Evolutionary conservation across 768 basidiomycete genomes (phyloP), one percentile per base, ranked within the genome.

Genomic region (Paxillus ammoniavirescens): DNA sequence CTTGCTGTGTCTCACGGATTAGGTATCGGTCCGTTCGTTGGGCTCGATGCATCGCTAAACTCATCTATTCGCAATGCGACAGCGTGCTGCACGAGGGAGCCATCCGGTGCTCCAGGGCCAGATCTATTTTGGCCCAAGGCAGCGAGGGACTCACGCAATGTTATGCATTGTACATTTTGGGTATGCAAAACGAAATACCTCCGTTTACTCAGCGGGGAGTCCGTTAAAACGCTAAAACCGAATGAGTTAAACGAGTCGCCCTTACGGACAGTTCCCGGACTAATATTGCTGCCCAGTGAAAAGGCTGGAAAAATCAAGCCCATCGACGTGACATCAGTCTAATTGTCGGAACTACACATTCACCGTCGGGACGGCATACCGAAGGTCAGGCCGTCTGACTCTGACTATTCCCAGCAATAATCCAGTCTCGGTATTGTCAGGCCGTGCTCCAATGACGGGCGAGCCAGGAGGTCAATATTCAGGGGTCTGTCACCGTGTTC

Each of bases 211-310:
- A 50, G 59, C 47, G 54, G 63, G 57, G 55, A 54, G 15, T 57
- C 50, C 52, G 65, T 59, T 56, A 72, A 71, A 70, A 71, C 62
- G 62, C 43, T 60, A 60, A 73, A 70, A 69, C 67, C 23, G 48
- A 66, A 68, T 69, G 65, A 72, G 70, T 62, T 64, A 73, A 73
- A 66, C 58, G 52, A 52, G 59, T 57, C 55, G 55, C 65, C 60
- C 52, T 61, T 61, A 51, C 58, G 65, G 61, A 42, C 48, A 42
- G 42, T 46, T 58, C 35, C 58, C 61, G 65, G 61, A 41, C 45
- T 55, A 45, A 59, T 52, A 55, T 26, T 42, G 42, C 48, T 56
- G 42, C 50, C 57, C 56, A 57, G 52, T 58, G 54, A 57, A 58
- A 55, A 42, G 49, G 56, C 48, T 55, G 50, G 56, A 31, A 50